Conservation (phyloP, 1,284 basidiomycete species). For the Malassezia obtusa region DNA sequence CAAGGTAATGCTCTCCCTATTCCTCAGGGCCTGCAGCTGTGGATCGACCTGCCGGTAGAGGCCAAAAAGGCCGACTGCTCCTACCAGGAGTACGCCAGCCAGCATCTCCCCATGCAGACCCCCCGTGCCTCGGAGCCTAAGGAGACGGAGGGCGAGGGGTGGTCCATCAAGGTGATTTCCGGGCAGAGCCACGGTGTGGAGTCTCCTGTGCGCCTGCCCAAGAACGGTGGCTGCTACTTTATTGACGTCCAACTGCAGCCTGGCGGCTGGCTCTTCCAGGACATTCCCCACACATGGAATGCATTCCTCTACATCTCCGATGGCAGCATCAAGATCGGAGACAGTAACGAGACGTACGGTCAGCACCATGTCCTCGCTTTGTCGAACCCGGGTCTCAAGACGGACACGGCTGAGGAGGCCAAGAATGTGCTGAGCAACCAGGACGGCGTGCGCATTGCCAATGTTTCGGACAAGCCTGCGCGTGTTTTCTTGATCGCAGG, state of each 20-base stretch:
- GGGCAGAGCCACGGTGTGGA: constrained; percentile 75
- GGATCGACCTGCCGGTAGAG: constrained; percentile 81
- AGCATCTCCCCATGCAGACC: constrained; percentile 45
- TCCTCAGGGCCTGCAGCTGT: constrained; percentile 75
- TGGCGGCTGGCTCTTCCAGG: constrained; percentile 66
- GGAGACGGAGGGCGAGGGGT: constrained; percentile 61
- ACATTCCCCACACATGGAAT: constrained; percentile 58
- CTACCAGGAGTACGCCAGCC: constrained; percentile 53
- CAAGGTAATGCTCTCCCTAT: constrained; percentile 52
- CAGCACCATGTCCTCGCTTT: constrained; percentile 65
- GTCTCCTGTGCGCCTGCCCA: constrained; percentile 72
- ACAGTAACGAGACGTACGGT: constrained; percentile 53
- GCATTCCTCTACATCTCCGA: constrained; percentile 49
- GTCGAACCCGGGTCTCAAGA: constrained; percentile 39
- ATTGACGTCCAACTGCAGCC: constrained; percentile 68
- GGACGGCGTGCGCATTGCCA: constrained; percentile 59
- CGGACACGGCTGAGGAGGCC: constrained; percentile 54
- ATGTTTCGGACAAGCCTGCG: constrained; percentile 21
- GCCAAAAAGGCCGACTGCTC: constrained; percentile 64
- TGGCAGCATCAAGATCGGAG: constrained; percentile 53
- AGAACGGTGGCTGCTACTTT: constrained; percentile 75
- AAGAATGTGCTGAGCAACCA: constrained; percentile 50
- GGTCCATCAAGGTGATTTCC: constrained; percentile 68
- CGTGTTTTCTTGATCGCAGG: constrained; percentile 58
- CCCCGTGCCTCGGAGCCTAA: constrained; percentile 65